Evolutionary conservation across 2,329 filamentous ascomycete genomes (phyloP), one percentile per base, ranked within the genome.

Genomic region (Sporothrix brasiliensis): DNA sequence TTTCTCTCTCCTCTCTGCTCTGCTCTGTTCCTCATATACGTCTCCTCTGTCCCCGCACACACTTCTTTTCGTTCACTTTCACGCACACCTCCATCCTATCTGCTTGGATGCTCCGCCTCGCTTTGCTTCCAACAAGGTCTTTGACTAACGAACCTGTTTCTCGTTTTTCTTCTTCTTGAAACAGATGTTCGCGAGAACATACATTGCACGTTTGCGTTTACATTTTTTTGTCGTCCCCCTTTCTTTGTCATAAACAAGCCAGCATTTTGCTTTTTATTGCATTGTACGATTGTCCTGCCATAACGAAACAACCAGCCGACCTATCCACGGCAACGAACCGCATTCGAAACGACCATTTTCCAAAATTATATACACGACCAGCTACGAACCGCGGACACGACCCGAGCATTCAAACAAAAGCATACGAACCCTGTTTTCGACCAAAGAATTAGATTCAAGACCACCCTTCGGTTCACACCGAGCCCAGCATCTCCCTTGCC

Each of bases 281-380:
- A 10, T 74, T 58, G 66, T 27, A 69, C 71, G 67, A 69, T 47
- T 70, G 21, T 67, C 69, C 70, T 73, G 60, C 68, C 63, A 56
- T 63, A 69, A 63, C 61, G 68, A 44, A n/a, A 69, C 69, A 14
- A 67, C 63, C 66, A 13, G 49, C 34, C 54, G 34, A 34, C 14
- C 41, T 13, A 44, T 21, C 34, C 44, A 24, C 60, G 13, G 9
- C 6, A 44, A 44, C 49, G 9, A 67, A 56, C 13, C 30, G 30
- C n/a, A 19, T 27, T 52, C n/a, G 14, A 39, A 27, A 44, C 34
- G 21, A 47, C 2, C 50, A n/a, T n/a, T 24, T 30, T 30, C 49
- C 34, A 21, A 27, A 44, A 56, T 52, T 16, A 21, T 34, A 11
- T 27, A n/a, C 39, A 56, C 34, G 34, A 50, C 44, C 50, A 68